A percentile compares a stretch with the other conserved stretches of the same genome.
These are phyloP conservation scores for Plasmodium blacklocki DNA, from an alignment of 169 alveolate species.

Conservation along the genomic window DNA sequence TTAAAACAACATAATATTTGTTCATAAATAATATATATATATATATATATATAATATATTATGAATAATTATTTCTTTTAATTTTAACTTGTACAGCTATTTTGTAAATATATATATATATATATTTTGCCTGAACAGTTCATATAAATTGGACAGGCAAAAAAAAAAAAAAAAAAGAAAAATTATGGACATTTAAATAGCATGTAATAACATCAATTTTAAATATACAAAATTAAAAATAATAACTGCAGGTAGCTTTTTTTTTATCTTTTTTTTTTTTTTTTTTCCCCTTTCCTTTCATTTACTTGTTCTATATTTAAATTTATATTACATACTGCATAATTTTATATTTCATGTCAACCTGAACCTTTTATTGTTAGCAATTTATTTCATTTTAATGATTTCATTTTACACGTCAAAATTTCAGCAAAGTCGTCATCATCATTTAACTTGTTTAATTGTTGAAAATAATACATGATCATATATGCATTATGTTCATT, in stretches of 20 bases:
- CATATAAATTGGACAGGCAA: too few species aligned
- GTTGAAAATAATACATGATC: conserved; percentile 59
- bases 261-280: not conserved
- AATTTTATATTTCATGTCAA: conserved; percentile 8
- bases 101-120: too few species aligned
- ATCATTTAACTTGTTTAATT: conserved; percentile 32
- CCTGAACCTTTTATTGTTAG: not conserved
- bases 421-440: conserved; percentile 69
- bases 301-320: not conserved
- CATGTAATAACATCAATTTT: too few species aligned
- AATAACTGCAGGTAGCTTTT: not conserved
- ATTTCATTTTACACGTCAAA: conserved; percentile 42
- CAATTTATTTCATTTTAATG: conserved; percentile 12
- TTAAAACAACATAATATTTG: too few species aligned
- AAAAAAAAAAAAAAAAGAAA: too few species aligned
- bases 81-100: too few species aligned
- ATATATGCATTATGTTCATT: conserved; percentile 69
- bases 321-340: not conserved
- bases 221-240: too few species aligned
- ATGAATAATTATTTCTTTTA: too few species aligned
- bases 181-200: too few species aligned
- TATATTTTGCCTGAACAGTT: too few species aligned
- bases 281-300: conserved; percentile 5
- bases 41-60: too few species aligned
- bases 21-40: too few species aligned